phyloP scores from a whole-genome alignment of 169 alveolate species.

The Cryptosporidium bovis region DNA sequence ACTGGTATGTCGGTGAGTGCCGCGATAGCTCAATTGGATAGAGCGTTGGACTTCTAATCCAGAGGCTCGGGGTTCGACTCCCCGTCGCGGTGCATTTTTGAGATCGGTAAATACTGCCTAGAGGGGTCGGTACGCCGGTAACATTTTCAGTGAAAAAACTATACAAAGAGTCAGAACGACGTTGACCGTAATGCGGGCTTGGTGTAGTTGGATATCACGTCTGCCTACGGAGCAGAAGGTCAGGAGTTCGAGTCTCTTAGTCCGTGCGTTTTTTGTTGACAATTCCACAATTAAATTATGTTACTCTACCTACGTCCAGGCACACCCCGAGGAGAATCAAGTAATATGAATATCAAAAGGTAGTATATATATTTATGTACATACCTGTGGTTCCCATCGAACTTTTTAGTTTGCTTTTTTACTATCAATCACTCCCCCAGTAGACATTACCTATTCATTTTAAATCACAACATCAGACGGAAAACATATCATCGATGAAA shows the following conservation, averaged over 20 bases:
- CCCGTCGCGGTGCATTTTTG: conserved; percentile 74
- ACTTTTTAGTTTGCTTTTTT: too few species aligned
- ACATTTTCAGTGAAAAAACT: background rate
- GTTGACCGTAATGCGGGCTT: conserved; percentile 70
- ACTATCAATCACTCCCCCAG: too few species aligned
- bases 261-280: conserved; percentile 34
- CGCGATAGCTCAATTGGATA: conserved; percentile 77
- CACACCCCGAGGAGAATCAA: too few species aligned
- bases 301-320: too few species aligned
- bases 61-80: conserved; percentile 78
- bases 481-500: too few species aligned
- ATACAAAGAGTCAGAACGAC: conserved; percentile 19
- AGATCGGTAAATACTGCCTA: background rate
- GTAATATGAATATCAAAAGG: too few species aligned
- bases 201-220: conserved; percentile 77
- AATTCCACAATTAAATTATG: too few species aligned
- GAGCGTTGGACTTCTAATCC: conserved; percentile 77
- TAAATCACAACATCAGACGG: too few species aligned
- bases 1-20: background rate
- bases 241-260: conserved; percentile 77
- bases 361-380: too few species aligned
- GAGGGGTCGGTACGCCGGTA: background rate
- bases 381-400: too few species aligned
- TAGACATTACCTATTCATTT: too few species aligned
- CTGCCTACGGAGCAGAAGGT: conserved; percentile 78